Evolutionary conservation across 169 alveolate genomes (phyloP).

Genomic region (Perkinsus chesapeaki): DNA sequence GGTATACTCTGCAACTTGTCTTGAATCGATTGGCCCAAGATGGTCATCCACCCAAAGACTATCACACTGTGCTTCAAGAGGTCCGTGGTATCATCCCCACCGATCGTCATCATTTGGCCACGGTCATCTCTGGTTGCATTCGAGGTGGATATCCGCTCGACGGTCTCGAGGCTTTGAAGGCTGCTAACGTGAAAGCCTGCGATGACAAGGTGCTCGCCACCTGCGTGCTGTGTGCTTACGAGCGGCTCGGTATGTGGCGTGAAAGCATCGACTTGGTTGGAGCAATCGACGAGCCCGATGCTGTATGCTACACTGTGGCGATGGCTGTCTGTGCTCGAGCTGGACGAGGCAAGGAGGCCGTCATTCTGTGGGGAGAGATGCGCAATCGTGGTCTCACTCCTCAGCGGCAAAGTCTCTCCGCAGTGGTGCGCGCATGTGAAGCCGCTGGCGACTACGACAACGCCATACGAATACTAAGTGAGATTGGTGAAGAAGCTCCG

Average conservation of each 20-base stretch:
- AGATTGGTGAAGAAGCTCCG: not conserved
- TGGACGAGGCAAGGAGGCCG: not conserved
- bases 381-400: not conserved
- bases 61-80: not conserved
- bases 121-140: not conserved
- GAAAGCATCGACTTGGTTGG: not conserved
- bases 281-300: not conserved
- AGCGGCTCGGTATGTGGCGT: not conserved
- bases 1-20: not conserved
- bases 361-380: not conserved
- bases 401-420: not conserved
- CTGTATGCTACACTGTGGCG: not conserved
- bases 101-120: not conserved
- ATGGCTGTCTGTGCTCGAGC: not conserved
- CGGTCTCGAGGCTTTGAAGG: not conserved
- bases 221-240: not conserved
- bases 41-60: not conserved
- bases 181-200: not conserved
- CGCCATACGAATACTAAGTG: not conserved
- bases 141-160: not conserved
- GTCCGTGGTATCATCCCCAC: not conserved
- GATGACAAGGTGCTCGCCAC: not conserved
- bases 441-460: not conserved
- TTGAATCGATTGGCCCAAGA: not conserved
- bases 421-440: not conserved